phyloP scores from a whole-genome alignment of 176 grass and related monocot species.

The Neostapfia colusana region DNA sequence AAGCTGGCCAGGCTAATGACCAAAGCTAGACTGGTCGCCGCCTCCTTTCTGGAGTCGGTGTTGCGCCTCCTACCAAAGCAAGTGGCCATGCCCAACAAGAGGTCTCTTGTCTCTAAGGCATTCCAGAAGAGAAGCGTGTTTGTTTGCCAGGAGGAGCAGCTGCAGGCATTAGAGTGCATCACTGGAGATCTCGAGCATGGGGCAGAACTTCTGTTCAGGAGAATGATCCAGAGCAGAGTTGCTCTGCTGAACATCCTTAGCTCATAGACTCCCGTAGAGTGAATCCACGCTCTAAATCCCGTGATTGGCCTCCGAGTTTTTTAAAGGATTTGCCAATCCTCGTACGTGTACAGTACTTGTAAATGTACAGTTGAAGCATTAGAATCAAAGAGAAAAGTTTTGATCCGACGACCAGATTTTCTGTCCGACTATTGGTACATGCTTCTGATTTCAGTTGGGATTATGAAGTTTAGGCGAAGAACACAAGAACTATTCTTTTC shows the following conservation, averaged over 20 bases:
- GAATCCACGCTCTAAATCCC: conserved; percentile 33
- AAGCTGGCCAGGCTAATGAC: conserved; percentile 30
- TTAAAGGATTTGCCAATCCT: conserved; percentile 37
- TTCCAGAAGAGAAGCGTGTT: conserved; percentile 34
- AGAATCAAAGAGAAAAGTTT: conserved; percentile 12
- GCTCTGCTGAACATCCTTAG: conserved; percentile 53
- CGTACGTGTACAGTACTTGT: not conserved
- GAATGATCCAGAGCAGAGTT: conserved; percentile 60
- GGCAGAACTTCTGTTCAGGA: conserved; percentile 52
- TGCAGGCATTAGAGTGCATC: conserved; percentile 35
- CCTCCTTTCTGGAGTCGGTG: conserved; percentile 41
- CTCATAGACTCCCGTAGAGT: conserved; percentile 32
- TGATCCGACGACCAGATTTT: conserved; percentile 5
- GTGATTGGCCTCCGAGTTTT: conserved; percentile 41
- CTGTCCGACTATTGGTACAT: not conserved
- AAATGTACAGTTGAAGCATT: conserved; percentile 19
- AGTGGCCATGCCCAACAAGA: conserved; percentile 42
- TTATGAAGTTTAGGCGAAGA: not conserved
- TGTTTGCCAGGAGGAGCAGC: conserved; percentile 39
- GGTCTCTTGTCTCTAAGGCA: conserved; percentile 45
- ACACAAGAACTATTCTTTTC: not conserved
- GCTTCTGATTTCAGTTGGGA: not conserved
- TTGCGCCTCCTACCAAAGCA: conserved; percentile 32
- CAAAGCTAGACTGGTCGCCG: conserved; percentile 44
- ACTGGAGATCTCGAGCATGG: conserved; percentile 43